phyloP scores from a whole-genome alignment of 1,139 yeast genomes.

The Yamadazyma taylorii region DNA sequence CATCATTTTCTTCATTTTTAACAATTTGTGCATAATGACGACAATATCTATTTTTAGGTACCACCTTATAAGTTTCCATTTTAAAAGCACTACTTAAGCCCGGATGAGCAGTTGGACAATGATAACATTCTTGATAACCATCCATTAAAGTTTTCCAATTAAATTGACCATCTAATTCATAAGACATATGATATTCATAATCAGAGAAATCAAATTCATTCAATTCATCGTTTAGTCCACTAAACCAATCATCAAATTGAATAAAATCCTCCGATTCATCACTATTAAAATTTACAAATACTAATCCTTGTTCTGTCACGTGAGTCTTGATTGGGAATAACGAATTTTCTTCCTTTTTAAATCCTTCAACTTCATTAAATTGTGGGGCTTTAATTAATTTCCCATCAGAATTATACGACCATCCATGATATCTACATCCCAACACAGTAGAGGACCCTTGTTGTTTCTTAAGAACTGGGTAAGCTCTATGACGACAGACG shows the following conservation, averaged over 20 bases:
- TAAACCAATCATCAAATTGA: constrained; percentile 53
- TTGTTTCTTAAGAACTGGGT: constrained; percentile 58
- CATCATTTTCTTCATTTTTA: constrained; percentile 14
- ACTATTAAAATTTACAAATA: constrained; percentile 50
- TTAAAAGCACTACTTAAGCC: constrained; percentile 56
- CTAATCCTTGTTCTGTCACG: constrained; percentile 55
- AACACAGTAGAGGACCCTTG: constrained; percentile 56
- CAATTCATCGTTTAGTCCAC: constrained; percentile 51
- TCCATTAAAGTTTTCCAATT: constrained; percentile 70
- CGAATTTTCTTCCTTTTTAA: constrained; percentile 54
- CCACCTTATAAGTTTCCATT: constrained; percentile 66
- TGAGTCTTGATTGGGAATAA: constrained; percentile 55
- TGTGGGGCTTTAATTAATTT: constrained; percentile 59
- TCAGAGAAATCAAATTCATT: constrained; percentile 58
- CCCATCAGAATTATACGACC: constrained; percentile 63
- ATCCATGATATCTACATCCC: constrained; percentile 66
- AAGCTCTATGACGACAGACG: constrained; percentile 65
- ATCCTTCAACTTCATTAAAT: constrained; percentile 58
- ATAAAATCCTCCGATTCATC: constrained; percentile 30
- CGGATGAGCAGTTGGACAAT: constrained; percentile 67
- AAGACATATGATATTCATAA: constrained; percentile 66
- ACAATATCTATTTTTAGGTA: constrained; percentile 57
- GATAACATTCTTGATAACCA: constrained; percentile 67
- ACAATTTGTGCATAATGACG: constrained; percentile 48
- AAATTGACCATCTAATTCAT: constrained; percentile 60